Evolutionary conservation across 2,329 filamentous ascomycete species (phyloP), one percentile per base, ranked within the genome.

Genomic region (Botryosphaeria agaves): DNA sequence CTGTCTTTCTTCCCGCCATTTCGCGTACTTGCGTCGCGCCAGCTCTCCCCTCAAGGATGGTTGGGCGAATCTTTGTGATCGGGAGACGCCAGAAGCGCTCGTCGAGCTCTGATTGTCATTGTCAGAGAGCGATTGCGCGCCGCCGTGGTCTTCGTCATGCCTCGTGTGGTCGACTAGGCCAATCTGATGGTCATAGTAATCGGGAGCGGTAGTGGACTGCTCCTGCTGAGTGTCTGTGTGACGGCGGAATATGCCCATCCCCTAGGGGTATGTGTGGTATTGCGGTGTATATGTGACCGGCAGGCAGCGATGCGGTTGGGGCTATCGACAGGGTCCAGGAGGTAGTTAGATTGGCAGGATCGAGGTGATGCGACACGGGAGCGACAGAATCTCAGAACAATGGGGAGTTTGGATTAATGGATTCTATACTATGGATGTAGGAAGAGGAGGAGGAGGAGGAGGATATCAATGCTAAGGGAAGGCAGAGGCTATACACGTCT

Each of bases 141-240:
- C 43, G 15, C 39, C 16, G 5, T 29, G 32, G 26, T 57, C 64
- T 37, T 46, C 55, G 34, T 52, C 50, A 40, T 50, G 48, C 24
- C 51, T 49, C 19, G 59, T 55, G 29, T 56, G 55, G 49, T 82
- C 75, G 40, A 80, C 60, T 21, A 85, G 67, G 40, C 49, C 55
- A 45, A 85, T 84, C 48, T 75, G 72, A 51, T 81, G 77, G 43
- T 77, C 72, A 45, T 75, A 76, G 41, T 76, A 70, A 47, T 55
- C 48, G 15, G 46, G 40, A 43, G 49, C 49, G 26, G 25, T 38
- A 29, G 30, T 27, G 12, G 27, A n/a, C 6, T 27, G 21, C 18
- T 20, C 28, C 24, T 20, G 7, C 27, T 29, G 28, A 18, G 24
- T 15, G 14, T 26, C n/a, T 18, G 29, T 18, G 18, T 21, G 16